Conservation (phyloP, 2,329 filamentous ascomycete species). For the Byssoonygena ceratinophila region DNA sequence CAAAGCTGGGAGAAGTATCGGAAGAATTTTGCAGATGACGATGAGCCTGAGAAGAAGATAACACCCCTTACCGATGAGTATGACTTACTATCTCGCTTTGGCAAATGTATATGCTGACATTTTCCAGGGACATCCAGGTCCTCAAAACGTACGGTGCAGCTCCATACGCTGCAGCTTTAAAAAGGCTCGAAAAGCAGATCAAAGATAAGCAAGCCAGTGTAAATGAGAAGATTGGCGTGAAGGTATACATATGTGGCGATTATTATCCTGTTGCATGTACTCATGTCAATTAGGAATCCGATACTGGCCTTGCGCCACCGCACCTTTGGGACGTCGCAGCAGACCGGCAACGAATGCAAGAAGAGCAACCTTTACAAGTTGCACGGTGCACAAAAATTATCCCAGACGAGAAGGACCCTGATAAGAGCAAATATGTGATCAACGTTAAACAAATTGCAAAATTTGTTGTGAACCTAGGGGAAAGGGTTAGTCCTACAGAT, state of each 20-base stretch:
- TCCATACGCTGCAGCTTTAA: conserved; percentile 83
- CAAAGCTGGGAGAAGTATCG: conserved; percentile 97
- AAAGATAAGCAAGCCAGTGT: conserved; percentile 98
- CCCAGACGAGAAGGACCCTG: conserved; percentile 83
- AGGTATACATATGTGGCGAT: conserved; percentile 23
- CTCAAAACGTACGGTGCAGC: conserved; percentile 98
- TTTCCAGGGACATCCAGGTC: conserved; percentile 84
- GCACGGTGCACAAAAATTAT: conserved; percentile 99
- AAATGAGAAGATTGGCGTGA: conserved; percentile 85
- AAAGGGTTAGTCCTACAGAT: conserved; percentile 93
- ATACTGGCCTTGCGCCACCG: conserved; percentile 93
- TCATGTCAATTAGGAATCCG: conserved; percentile 63
- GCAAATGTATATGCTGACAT: conserved; percentile 23
- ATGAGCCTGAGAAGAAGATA: conserved; percentile 99
- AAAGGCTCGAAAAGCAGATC: conserved; percentile 98
- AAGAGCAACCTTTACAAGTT: conserved; percentile 95
- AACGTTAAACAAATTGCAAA: conserved; percentile 99
- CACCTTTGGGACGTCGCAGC: conserved; percentile 98
- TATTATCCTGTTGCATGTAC: conserved; percentile 4
- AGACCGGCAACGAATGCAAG: conserved; percentile 94
- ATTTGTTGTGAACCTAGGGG: conserved; percentile 95
- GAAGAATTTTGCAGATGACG: conserved; percentile 94
- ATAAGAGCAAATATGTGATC: conserved; percentile 99
- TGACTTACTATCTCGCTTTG: conserved; percentile 27
- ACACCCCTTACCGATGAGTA: conserved; percentile 94